phyloP scores from a whole-genome alignment of 202 grass and related monocot species.

The Brachypodium distachyon region DNA sequence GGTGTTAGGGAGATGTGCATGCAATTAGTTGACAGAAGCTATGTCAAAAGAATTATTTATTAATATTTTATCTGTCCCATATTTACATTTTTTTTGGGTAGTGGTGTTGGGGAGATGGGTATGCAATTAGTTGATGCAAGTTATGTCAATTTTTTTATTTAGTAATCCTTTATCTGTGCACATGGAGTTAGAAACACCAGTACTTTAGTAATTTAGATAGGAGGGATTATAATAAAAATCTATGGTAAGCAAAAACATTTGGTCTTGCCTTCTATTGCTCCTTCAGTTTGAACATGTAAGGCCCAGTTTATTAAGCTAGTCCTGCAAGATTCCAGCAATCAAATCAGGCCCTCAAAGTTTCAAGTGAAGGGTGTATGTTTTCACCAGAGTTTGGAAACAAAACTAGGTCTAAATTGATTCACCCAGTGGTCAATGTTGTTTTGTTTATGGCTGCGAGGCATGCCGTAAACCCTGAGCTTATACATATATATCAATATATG shows the following conservation, averaged over 20 bases:
- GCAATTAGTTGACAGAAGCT: too few relatives aligned
- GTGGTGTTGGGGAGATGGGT: not conserved
- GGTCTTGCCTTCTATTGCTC: not conserved
- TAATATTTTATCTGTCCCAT: too few relatives aligned
- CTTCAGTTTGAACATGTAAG: not conserved
- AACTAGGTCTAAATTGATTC: not conserved
- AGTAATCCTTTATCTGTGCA: too few relatives aligned
- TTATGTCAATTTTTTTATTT: too few relatives aligned
- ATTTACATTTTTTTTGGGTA: not conserved
- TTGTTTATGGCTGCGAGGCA: not conserved
- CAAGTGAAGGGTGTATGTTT: not conserved
- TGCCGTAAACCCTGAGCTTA: too few relatives aligned
- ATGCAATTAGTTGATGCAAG: not conserved
- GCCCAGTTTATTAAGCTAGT: not conserved
- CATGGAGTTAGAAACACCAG: too few relatives aligned
- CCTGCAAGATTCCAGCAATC: too few relatives aligned
- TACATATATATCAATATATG: too few relatives aligned
- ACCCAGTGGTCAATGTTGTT: not conserved
- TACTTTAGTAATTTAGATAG: too few relatives aligned
- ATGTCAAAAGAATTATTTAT: too few relatives aligned
- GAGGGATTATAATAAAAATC: too few relatives aligned
- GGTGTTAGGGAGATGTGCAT: too few relatives aligned
- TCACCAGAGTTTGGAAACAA: not conserved
- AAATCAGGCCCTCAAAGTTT: not conserved
- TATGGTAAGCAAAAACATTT: not conserved